Conservation (phyloP, 352 stramenopile species). For the Pythium aristosporum region DNA sequence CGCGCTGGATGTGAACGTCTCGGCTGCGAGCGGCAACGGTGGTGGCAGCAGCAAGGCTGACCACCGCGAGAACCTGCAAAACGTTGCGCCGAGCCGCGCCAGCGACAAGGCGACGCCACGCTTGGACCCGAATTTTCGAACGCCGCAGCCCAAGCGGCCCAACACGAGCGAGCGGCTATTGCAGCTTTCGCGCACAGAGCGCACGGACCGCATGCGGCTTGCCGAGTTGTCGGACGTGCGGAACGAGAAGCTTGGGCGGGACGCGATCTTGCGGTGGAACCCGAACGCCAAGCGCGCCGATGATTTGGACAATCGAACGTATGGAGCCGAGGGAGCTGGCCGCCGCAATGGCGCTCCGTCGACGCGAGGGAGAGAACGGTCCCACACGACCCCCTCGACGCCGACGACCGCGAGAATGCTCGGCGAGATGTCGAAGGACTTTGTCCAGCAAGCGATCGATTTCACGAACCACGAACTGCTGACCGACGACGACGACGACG, state of each 20-base stretch:
- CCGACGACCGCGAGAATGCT: constrained; percentile 58
- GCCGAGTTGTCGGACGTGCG: constrained; percentile 76
- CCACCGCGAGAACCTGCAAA: constrained; percentile 14
- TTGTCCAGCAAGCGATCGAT: constrained; percentile 70
- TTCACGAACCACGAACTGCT: constrained; percentile 53
- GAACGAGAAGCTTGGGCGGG: constrained; percentile 40
- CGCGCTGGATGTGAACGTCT: constrained; percentile 24
- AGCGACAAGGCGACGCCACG: neutral
- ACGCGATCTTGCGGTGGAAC: constrained; percentile 45
- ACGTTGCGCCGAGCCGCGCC: constrained; percentile 23
- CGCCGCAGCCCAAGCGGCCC: constrained; percentile 34
- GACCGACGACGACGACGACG: constrained; percentile 43
- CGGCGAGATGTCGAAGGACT: constrained; percentile 66
- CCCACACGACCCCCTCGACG: constrained; percentile 12
- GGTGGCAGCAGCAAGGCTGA: constrained; percentile 10
- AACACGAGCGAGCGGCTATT: constrained; percentile 46
- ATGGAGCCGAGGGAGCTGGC: constrained; percentile 9
- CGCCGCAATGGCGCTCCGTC: constrained; percentile 7
- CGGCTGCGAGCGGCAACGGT: neutral
- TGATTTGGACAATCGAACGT: constrained; percentile 19
- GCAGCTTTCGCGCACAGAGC: constrained; percentile 51
- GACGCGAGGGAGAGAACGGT: constrained; percentile 20
- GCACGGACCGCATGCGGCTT: constrained; percentile 72
- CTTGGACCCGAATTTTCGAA: constrained; percentile 36
- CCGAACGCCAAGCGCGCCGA: constrained; percentile 32